phyloP scores from a whole-genome alignment of 441 rosid genomes.

The Erodium texanum region DNA sequence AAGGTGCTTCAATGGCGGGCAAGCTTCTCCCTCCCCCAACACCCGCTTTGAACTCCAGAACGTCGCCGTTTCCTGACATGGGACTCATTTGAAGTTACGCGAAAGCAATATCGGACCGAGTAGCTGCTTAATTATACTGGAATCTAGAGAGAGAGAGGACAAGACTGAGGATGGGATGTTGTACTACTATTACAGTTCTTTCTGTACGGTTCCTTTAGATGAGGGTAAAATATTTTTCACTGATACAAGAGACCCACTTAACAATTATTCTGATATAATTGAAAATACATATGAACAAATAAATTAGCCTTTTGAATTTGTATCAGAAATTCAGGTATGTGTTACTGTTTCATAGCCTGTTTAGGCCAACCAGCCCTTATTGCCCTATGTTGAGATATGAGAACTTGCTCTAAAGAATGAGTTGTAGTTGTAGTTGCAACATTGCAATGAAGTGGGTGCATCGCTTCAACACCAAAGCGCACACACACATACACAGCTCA shows the following conservation, averaged over 20 bases:
- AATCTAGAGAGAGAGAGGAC: conserved; percentile 6
- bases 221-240: neutral
- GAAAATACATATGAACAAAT: no score
- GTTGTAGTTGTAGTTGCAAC: no score
- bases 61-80: neutral
- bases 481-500: no score
- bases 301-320: no score
- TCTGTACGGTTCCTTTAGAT: neutral
- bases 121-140: conserved; percentile 10
- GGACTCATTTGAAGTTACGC: conserved; percentile 24
- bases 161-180: neutral
- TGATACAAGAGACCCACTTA: neutral
- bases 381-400: no score
- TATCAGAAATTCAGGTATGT: no score
- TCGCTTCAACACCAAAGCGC: no score
- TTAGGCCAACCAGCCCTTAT: no score
- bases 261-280: no score
- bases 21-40: neutral
- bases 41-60: conserved; percentile 6
- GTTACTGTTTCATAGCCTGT: no score
- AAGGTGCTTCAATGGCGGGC: conserved; percentile 22
- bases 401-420: no score
- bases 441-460: no score
- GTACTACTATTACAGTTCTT: neutral
- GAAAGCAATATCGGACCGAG: conserved; percentile 30